Percentiles rank a stretch among this genome's conserved stretches.
phyloP scores from a whole-genome alignment of 140 eudicot species.

The Oenanthe javanica region DNA sequence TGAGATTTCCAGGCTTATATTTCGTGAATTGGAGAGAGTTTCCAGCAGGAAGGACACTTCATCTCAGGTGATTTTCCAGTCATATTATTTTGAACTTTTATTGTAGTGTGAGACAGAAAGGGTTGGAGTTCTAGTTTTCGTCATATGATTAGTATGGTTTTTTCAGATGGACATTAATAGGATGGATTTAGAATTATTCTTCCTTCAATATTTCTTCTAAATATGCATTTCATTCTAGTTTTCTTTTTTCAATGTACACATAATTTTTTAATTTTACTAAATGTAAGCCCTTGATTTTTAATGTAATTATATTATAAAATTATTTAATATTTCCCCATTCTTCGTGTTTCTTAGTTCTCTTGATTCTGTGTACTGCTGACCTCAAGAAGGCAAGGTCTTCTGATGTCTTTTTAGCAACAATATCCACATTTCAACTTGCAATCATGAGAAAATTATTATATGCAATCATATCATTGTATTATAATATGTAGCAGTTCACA shows the following conservation, averaged over 20 bases:
- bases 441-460: background rate
- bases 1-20: conserved; percentile 88
- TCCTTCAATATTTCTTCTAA: background rate
- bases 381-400: background rate
- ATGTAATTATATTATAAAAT: background rate
- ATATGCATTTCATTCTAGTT: background rate
- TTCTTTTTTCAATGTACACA: background rate
- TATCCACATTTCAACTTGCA: background rate
- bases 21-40: conserved; percentile 77
- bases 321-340: background rate
- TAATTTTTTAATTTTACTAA: background rate
- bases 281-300: background rate
- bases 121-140: background rate
- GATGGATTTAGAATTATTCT: background rate
- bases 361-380: background rate
- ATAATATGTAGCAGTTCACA: background rate
- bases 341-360: background rate
- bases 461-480: background rate
- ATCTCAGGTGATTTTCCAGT: conserved; percentile 45
- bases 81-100: background rate
- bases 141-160: background rate
- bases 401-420: background rate
- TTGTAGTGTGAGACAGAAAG: background rate
- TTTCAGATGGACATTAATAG: background rate
- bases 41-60: conserved; percentile 69